Evolutionary conservation across 257 asterid genomes (phyloP).

Genomic region (Solanum paucissectum): DNA sequence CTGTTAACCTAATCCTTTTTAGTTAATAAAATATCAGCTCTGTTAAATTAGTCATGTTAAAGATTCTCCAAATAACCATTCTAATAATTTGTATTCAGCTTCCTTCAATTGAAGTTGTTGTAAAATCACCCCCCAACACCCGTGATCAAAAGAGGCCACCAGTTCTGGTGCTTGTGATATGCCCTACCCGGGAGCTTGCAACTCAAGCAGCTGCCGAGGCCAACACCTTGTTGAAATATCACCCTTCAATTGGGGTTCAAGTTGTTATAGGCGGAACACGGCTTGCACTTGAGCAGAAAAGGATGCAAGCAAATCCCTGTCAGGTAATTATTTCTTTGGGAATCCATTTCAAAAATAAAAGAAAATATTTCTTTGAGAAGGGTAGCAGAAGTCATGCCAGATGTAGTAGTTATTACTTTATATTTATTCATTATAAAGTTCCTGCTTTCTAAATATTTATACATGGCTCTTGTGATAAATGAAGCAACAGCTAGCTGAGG

Average conservation of each 20-base stretch:
- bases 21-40: neutral
- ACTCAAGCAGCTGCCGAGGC: conserved; percentile 96
- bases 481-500: neutral
- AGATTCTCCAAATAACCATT: neutral
- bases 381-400: neutral
- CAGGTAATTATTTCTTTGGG: conserved; percentile 31
- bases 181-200: conserved; percentile 98
- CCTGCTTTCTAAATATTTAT: neutral
- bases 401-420: neutral
- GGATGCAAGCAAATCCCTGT: conserved; percentile 94
- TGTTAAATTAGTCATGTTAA: neutral
- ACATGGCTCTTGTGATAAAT: neutral
- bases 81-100: conserved; percentile 51
- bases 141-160: conserved; percentile 68
- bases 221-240: conserved; percentile 74
- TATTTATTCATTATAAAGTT: neutral
- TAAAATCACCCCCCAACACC: conserved; percentile 36
- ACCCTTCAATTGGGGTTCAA: conserved; percentile 87
- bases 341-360: neutral
- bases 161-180: conserved; percentile 68
- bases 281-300: conserved; percentile 77
- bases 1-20: neutral
- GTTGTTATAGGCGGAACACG: conserved; percentile 96
- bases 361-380: neutral
- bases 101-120: conserved; percentile 80